phyloP scores from a whole-genome alignment of 148 eudicot genomes.

The Mesembryanthemum crystallinum region DNA sequence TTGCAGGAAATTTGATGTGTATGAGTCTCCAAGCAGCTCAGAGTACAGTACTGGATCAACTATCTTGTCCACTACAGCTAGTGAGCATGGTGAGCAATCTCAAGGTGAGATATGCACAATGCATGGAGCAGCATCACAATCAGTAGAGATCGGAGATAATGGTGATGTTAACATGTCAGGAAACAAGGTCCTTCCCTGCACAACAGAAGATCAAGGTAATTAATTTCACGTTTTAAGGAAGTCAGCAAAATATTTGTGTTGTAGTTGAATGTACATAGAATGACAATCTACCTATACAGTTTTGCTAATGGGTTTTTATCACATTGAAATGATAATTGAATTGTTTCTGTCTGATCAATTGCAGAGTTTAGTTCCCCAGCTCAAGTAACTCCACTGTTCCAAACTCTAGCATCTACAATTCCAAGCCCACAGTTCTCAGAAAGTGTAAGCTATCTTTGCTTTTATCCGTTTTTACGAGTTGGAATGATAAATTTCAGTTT shows the following conservation, averaged over 20 bases:
- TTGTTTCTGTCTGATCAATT: conserved; percentile 31
- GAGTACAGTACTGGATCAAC: conserved; percentile 81
- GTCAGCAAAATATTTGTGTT: background rate
- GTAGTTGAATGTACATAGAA: background rate
- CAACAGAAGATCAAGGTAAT: conserved; percentile 43
- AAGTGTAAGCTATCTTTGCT: conserved; percentile 64
- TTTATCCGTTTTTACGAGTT: background rate
- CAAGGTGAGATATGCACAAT: conserved; percentile 46
- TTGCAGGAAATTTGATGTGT: conserved; percentile 61
- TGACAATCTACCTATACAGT: background rate
- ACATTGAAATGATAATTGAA: conserved; percentile 20
- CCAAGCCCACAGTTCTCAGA: conserved; percentile 97
- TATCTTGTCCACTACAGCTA: conserved; percentile 36
- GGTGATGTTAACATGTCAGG: conserved; percentile 33
- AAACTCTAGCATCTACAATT: conserved; percentile 67
- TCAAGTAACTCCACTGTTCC: conserved; percentile 83
- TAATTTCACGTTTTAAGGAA: background rate
- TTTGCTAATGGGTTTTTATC: background rate
- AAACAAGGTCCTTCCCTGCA: conserved; percentile 31
- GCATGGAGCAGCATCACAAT: conserved; percentile 44
- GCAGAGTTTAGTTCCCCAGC: conserved; percentile 66
- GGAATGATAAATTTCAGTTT: too few species aligned
- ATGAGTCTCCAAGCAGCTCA: conserved; percentile 73
- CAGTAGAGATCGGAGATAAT: conserved; percentile 32
- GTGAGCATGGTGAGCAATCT: conserved; percentile 48